These are phyloP conservation scores for Yamadazyma friedrichii DNA, from an alignment of 1,139 yeast genomes.

Conservation along the genomic window DNA sequence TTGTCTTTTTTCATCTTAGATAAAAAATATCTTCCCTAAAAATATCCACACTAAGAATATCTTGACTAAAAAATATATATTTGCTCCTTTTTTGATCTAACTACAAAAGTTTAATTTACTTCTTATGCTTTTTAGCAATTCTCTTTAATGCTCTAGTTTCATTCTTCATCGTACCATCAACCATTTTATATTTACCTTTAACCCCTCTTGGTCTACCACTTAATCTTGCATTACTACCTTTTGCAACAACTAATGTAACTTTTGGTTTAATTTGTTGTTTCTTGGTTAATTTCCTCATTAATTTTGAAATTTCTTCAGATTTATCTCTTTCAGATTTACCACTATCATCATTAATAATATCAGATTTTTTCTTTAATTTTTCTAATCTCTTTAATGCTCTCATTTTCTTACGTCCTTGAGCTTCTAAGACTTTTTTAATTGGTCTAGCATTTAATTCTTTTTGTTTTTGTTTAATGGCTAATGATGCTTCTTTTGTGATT, in stretches of 20 bases:
- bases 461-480: conserved; percentile 86
- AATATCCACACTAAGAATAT: too few species aligned
- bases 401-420: conserved; percentile 95
- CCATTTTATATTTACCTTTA: conserved; percentile 98
- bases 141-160: conserved; percentile 92
- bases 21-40: too few species aligned
- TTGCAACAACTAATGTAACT: conserved; percentile 88
- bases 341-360: conserved; percentile 82
- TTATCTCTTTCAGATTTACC: conserved; percentile 89
- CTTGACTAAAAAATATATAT: too few species aligned
- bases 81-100: too few species aligned
- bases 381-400: conserved; percentile 88
- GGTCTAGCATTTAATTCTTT: conserved; percentile 95
- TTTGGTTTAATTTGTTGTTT: conserved; percentile 76
- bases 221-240: conserved; percentile 79
- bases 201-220: conserved; percentile 97
- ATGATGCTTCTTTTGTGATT: conserved; percentile 93
- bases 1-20: too few species aligned
- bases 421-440: conserved; percentile 95
- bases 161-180: conserved; percentile 96
- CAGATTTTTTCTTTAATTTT: conserved; percentile 91
- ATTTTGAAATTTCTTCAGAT: conserved; percentile 85
- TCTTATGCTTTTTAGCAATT: conserved; percentile 73
- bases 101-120: conserved; percentile 15
- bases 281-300: conserved; percentile 80